Conservation (phyloP, 495 filamentous ascomycete genomes). For the Poronia punctata region DNA sequence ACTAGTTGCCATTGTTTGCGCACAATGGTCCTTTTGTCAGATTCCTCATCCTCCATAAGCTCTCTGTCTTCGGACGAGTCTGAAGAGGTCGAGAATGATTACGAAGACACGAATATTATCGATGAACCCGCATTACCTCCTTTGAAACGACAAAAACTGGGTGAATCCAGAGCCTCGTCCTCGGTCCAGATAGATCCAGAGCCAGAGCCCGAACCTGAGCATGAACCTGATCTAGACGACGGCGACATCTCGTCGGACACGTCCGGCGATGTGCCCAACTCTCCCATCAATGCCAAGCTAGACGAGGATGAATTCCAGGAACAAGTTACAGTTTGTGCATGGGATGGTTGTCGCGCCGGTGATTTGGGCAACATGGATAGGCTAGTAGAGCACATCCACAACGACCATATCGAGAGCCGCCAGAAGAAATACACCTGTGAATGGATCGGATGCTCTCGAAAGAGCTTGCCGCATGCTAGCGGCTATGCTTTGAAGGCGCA, state of each 20-base stretch:
- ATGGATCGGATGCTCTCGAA: constrained; percentile 82
- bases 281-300: constrained; percentile 52
- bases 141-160: constrained; percentile 43
- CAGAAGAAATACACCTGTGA: constrained; percentile 77
- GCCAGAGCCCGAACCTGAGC: constrained; percentile 32
- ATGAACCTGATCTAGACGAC: constrained; percentile 31
- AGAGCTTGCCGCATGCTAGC: constrained; percentile 85
- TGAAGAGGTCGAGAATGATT: constrained; percentile 42
- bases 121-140: constrained; percentile 34
- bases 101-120: constrained; percentile 33
- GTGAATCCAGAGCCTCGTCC: constrained; percentile 38
- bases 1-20: background rate
- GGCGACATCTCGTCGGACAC: constrained; percentile 79
- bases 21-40: constrained; percentile 24
- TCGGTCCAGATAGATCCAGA: constrained; percentile 36
- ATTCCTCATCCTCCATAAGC: constrained; percentile 25
- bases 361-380: constrained; percentile 90
- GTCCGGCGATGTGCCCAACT: constrained; percentile 72
- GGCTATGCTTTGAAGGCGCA: constrained; percentile 94
- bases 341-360: constrained; percentile 76
- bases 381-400: constrained; percentile 87
- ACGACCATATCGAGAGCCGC: constrained; percentile 79
- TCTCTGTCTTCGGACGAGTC: constrained; percentile 34
- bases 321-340: constrained; percentile 82
- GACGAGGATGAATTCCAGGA: constrained; percentile 81